These are phyloP conservation scores for Pseudonitzschia delicatissima DNA, from an alignment of 108 stramenopile species.

Conservation along the genomic window DNA sequence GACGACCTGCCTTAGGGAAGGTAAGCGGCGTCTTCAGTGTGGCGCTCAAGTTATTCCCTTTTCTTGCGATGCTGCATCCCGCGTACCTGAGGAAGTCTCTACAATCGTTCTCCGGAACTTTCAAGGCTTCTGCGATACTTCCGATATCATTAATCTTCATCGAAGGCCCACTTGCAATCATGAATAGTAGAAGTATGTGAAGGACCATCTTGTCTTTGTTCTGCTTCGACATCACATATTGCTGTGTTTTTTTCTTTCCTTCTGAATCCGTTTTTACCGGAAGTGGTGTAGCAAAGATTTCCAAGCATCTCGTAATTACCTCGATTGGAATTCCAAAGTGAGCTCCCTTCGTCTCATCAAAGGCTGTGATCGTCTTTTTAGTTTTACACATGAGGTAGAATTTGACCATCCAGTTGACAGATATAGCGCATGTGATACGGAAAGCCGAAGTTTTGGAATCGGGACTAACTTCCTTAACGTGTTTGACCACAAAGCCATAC, in stretches of 20 bases:
- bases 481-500: slow-evolving; percentile 36
- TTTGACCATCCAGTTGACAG: slow-evolving; percentile 49
- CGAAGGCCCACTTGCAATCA: slow-evolving; percentile 49
- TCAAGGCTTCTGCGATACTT: slow-evolving; percentile 57
- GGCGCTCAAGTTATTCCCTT: slow-evolving; percentile 30
- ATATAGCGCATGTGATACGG: slow-evolving; percentile 51
- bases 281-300: slow-evolving; percentile 57
- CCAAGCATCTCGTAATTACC: slow-evolving; percentile 48
- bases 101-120: slow-evolving; percentile 54
- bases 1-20: slow-evolving; percentile 53
- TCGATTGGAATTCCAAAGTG: slow-evolving; percentile 54
- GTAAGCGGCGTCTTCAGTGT: slow-evolving; percentile 63
- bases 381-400: slow-evolving; percentile 48
- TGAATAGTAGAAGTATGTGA: slow-evolving; percentile 64
- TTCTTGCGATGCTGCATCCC: slow-evolving; percentile 65
- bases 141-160: slow-evolving; percentile 62
- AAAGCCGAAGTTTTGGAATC: slow-evolving; percentile 32
- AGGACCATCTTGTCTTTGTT: slow-evolving; percentile 57
- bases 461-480: slow-evolving; percentile 38
- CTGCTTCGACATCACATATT: slow-evolving; percentile 47
- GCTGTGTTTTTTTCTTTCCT: slow-evolving; percentile 26
- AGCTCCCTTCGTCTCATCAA: slow-evolving; percentile 37
- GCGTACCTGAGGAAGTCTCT: slow-evolving; percentile 59
- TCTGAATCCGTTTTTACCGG: not conserved
- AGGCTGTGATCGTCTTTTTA: slow-evolving; percentile 35